Conservation (phyloP, 495 filamentous ascomycete genomes). For the Penicillium coprophilum region DNA sequence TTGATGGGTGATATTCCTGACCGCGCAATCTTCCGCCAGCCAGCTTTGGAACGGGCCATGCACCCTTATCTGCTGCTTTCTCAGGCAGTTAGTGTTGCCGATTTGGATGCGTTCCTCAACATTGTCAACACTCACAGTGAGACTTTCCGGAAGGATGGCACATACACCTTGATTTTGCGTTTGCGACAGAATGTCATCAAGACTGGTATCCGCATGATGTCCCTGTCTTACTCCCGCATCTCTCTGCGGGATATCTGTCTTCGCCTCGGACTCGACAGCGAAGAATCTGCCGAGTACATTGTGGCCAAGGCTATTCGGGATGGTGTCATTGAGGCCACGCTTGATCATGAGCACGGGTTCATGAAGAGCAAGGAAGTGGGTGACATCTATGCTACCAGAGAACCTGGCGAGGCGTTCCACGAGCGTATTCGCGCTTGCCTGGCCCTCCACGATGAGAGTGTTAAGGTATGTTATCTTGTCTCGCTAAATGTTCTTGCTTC, state of each 20-base stretch:
- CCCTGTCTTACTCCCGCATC: slow-evolving; percentile 93
- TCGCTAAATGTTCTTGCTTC: not conserved
- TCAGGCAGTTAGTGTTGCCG: slow-evolving; percentile 91
- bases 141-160: slow-evolving; percentile 88
- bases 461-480: slow-evolving; percentile 68
- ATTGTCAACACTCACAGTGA: slow-evolving; percentile 75
- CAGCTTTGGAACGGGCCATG: slow-evolving; percentile 78
- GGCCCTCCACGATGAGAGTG: slow-evolving; percentile 91
- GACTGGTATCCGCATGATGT: slow-evolving; percentile 99
- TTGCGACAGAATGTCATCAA: slow-evolving; percentile 98
- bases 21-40: slow-evolving; percentile 85
- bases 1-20: slow-evolving; percentile 99
- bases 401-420: slow-evolving; percentile 95
- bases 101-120: slow-evolving; percentile 86
- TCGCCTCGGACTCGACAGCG: slow-evolving; percentile 83
- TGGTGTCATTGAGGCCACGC: slow-evolving; percentile 92
- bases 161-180: slow-evolving; percentile 91
- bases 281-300: slow-evolving; percentile 98
- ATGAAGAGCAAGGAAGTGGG: slow-evolving; percentile 98
- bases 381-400: slow-evolving; percentile 92
- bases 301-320: slow-evolving; percentile 98
- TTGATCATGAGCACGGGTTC: slow-evolving; percentile 92
- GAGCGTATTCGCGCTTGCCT: slow-evolving; percentile 91
- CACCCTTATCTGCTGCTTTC: slow-evolving; percentile 91
- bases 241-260: slow-evolving; percentile 98